Evolutionary conservation across 495 filamentous ascomycete genomes (phyloP).

Genomic region (Collariella sp.): DNA sequence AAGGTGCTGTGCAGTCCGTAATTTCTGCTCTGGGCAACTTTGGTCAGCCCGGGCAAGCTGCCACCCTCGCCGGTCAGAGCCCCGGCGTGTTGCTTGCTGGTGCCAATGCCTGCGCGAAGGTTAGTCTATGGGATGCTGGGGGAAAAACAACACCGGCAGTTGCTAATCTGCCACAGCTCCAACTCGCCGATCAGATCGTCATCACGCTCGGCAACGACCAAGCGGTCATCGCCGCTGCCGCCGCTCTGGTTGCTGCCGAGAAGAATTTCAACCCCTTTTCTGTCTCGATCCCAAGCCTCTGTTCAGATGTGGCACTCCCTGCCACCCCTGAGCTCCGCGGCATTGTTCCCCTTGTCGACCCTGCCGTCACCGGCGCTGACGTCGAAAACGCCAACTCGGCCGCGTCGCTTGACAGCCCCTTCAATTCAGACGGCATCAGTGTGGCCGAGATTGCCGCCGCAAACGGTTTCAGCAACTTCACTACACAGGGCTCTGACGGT

Average conservation of each 20-base stretch:
- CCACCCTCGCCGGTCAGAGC: slow-evolving; percentile 46
- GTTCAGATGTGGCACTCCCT: slow-evolving; percentile 48
- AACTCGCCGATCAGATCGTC: slow-evolving; percentile 50
- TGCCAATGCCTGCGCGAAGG: slow-evolving; percentile 51
- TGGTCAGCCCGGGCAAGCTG: slow-evolving; percentile 44
- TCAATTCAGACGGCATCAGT: slow-evolving; percentile 44
- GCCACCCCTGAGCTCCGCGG: slow-evolving; percentile 49
- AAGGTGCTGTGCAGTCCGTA: slow-evolving; percentile 36
- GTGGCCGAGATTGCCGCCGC: slow-evolving; percentile 46
- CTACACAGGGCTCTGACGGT: slow-evolving; percentile 32
- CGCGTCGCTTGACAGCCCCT: slow-evolving; percentile 39
- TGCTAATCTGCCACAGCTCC: slow-evolving; percentile 34
- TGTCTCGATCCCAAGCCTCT: slow-evolving; percentile 46
- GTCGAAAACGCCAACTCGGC: slow-evolving; percentile 47
- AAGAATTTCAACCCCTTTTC: slow-evolving; percentile 60
- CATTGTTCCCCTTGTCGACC: slow-evolving; percentile 53
- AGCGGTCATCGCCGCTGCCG: slow-evolving; percentile 47
- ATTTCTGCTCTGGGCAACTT: slow-evolving; percentile 40
- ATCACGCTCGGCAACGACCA: slow-evolving; percentile 43
- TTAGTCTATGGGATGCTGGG: slow-evolving; percentile 7
- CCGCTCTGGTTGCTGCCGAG: slow-evolving; percentile 53
- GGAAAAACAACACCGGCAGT: not conserved
- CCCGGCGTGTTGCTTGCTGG: slow-evolving; percentile 47
- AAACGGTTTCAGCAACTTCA: slow-evolving; percentile 51
- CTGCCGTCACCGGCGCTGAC: slow-evolving; percentile 44